Percentiles rank a stretch among this genome's conserved stretches.
Evolutionary conservation across 2,329 filamentous ascomycete genomes (phyloP).

Genomic region (Fusarium sp.): DNA sequence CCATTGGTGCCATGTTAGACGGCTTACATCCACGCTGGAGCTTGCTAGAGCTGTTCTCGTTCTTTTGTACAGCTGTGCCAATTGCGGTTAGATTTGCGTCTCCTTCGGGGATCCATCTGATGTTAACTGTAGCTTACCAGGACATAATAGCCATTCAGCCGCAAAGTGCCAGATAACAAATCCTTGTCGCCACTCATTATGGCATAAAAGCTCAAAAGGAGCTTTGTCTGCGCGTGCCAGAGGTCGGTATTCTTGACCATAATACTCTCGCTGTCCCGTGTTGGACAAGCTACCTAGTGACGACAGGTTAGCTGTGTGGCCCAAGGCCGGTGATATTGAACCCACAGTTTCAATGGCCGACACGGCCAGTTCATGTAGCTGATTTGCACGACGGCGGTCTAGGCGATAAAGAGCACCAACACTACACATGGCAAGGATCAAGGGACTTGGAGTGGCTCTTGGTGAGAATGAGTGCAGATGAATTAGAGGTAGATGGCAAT

Average conservation of each 20-base stretch:
- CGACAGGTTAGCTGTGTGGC: no score
- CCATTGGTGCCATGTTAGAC: constrained; percentile 15
- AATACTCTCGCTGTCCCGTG: no score
- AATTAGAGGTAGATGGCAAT: constrained; percentile 19
- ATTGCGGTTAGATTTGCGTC: no score
- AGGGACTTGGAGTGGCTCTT: constrained; percentile 1
- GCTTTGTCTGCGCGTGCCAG: constrained; percentile 12
- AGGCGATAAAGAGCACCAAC: constrained; percentile 24
- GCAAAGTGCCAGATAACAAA: no score
- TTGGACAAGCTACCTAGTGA: no score
- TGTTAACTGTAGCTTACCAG: no score
- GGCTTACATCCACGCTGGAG: neutral
- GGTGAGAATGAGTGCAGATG: constrained; percentile 9
- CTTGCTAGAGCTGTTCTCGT: neutral
- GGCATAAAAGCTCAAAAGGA: constrained; percentile 22
- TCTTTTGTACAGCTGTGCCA: neutral
- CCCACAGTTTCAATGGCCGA: no score
- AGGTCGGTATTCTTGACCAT: no score
- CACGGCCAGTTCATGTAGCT: neutral
- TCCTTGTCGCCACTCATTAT: constrained; percentile 17
- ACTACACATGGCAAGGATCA: constrained; percentile 23
- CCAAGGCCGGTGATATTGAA: no score
- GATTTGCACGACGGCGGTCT: constrained; percentile 5
- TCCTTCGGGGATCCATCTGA: no score
- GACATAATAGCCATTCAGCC: no score